A percentile compares a stretch with the other conserved stretches of the same genome.
Conservation (phyloP, 2,329 filamentous ascomycete species). For the Ophiostoma ips region DNA sequence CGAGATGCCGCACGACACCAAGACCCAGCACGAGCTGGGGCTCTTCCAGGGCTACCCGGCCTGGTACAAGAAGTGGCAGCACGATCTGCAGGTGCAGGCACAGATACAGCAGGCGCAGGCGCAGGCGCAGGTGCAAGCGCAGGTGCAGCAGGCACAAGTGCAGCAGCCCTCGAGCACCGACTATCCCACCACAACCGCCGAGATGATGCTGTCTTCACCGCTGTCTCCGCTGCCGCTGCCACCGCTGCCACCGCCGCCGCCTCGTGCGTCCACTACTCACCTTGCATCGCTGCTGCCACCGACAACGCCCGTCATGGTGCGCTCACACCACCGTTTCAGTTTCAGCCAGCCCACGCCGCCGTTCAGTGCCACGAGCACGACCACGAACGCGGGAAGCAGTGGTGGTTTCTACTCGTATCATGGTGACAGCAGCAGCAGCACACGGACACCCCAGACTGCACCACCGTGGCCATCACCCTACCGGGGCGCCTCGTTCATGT, state of each 20-base stretch:
- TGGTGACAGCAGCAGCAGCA: background rate
- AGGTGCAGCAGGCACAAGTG: background rate
- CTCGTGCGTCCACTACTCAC: background rate
- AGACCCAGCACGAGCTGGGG: slow-evolving; percentile 55
- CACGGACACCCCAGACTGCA: background rate
- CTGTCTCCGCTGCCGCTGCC: background rate
- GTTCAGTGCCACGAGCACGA: background rate
- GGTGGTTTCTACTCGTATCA: background rate
- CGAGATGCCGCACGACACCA: slow-evolving; percentile 63
- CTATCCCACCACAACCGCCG: too few species aligned
- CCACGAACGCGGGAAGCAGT: too few species aligned
- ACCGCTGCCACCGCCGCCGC: background rate
- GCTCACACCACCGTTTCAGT: background rate
- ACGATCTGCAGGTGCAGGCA: slow-evolving; percentile 20
- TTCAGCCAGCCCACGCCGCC: background rate
- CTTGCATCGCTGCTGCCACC: background rate
- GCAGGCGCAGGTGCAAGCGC: too few species aligned
- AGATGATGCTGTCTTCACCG: too few species aligned
- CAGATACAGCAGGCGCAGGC: background rate
- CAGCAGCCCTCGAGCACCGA: too few species aligned
- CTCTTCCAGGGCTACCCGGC: slow-evolving; percentile 49
- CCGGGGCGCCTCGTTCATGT: too few species aligned
- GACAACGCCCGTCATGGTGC: background rate
- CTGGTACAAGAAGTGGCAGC: slow-evolving; percentile 45
- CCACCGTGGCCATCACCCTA: background rate